These are phyloP conservation scores for Nyctanthes arbortristis DNA, from an alignment of 257 asterid species.

Conservation along the genomic window DNA sequence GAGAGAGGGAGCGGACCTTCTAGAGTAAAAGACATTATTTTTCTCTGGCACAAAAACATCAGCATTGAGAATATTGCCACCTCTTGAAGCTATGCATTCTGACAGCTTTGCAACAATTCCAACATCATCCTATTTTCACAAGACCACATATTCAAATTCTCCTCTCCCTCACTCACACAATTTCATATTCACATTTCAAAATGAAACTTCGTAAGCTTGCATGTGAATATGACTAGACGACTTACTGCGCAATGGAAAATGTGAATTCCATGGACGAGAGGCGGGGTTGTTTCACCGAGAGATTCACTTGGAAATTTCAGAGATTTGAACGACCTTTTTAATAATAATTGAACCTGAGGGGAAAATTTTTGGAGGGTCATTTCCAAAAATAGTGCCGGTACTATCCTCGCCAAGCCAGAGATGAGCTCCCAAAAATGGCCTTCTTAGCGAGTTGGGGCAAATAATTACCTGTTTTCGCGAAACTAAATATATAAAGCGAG, in stretches of 20 bases:
- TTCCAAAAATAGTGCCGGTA: no score
- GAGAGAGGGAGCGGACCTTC: constrained; percentile 55
- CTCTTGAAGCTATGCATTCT: constrained; percentile 88
- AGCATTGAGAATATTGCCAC: constrained; percentile 87
- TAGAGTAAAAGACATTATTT: constrained; percentile 75
- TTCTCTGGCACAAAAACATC: constrained; percentile 91
- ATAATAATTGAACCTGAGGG: constrained; percentile 38
- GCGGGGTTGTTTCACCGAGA: constrained; percentile 42
- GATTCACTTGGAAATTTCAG: constrained; percentile 42
- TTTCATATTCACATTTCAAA: neutral
- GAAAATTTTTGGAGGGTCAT: constrained; percentile 60
- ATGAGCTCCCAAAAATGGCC: no score
- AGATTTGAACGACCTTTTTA: constrained; percentile 53
- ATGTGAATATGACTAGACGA: neutral
- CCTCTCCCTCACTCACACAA: constrained; percentile 2
- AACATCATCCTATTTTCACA: constrained; percentile 66
- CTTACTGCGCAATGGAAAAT: constrained; percentile 91
- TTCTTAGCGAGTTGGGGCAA: no score
- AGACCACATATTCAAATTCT: constrained; percentile 9
- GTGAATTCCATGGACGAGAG: constrained; percentile 80
- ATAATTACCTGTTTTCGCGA: no score
- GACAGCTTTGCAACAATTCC: constrained; percentile 90
- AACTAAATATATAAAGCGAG: no score
- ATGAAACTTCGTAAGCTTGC: neutral
- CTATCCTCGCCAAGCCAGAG: no score